Conservation (phyloP, 2,329 filamentous ascomycete species). For the Fusarium piperis region DNA sequence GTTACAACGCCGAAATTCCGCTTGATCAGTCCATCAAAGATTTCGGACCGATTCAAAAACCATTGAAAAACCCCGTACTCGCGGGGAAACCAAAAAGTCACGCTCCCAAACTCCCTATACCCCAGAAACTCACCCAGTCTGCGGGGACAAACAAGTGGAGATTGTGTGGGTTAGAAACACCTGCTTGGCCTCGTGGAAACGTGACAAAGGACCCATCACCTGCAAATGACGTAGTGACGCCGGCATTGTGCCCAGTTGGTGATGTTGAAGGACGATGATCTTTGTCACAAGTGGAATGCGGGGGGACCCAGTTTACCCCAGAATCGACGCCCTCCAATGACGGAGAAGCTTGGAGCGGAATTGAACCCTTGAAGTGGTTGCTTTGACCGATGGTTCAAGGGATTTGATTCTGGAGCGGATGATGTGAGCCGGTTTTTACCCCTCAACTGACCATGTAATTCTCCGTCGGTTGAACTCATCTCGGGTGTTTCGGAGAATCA, state of each 20-base stretch:
- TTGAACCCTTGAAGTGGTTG: background rate
- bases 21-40: slow-evolving; percentile 14
- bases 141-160: background rate
- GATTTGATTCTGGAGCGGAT: background rate
- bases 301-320: slow-evolving; percentile 16
- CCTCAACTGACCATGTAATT: slow-evolving; percentile 1
- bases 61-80: slow-evolving; percentile 6
- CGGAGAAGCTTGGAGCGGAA: background rate
- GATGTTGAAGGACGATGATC: slow-evolving; percentile 19
- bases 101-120: background rate
- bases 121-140: background rate
- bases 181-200: background rate
- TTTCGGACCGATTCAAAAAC: slow-evolving; percentile 34
- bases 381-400: background rate
- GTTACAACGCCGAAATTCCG: background rate
- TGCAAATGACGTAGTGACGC: slow-evolving; percentile 9
- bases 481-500: slow-evolving; percentile 27
- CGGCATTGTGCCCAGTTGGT: slow-evolving; percentile 11
- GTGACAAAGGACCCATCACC: background rate
- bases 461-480: background rate
- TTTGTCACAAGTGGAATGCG: slow-evolving; percentile 8
- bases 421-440: background rate
- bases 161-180: background rate
- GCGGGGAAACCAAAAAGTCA: slow-evolving; percentile 25
- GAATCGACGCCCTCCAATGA: slow-evolving; percentile 18